A percentile compares a stretch with the other conserved stretches of the same genome.
phyloP scores from a whole-genome alignment of 768 basidiomycete species.

The Russula dissimulans region DNA sequence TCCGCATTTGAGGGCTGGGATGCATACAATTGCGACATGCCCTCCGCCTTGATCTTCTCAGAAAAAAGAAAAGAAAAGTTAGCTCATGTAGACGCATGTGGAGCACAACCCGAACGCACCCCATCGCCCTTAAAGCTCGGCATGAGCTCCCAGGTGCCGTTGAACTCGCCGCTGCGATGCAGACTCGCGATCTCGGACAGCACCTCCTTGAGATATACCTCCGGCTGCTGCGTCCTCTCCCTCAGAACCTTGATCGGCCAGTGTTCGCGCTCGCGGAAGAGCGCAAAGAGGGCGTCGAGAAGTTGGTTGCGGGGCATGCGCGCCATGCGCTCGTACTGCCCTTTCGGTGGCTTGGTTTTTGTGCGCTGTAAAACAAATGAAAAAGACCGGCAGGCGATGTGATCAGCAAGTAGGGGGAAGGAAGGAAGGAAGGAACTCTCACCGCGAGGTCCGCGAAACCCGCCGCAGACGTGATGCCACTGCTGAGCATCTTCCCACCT shows the following conservation, averaged over 20 bases:
- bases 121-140: constrained; percentile 60
- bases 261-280: constrained; percentile 69
- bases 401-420: background rate
- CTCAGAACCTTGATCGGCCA: constrained; percentile 76
- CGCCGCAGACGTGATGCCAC: constrained; percentile 55
- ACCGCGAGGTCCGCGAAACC: constrained; percentile 62
- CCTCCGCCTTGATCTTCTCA: constrained; percentile 28
- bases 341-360: constrained; percentile 58
- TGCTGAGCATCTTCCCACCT: constrained; percentile 68
- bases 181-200: constrained; percentile 66
- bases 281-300: constrained; percentile 68
- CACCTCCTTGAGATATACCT: constrained; percentile 78
- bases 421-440: constrained; percentile 23
- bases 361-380: constrained; percentile 38
- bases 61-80: constrained; percentile 7
- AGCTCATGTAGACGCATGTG: background rate
- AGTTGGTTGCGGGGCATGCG: constrained; percentile 86
- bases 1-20: constrained; percentile 22
- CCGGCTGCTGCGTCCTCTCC: constrained; percentile 78
- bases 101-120: constrained; percentile 28
- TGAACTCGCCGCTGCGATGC: constrained; percentile 72
- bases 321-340: constrained; percentile 79
- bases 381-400: background rate
- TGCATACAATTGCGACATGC: constrained; percentile 24
- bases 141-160: constrained; percentile 73